Evolutionary conservation across 176 grass and related monocot genomes (phyloP).

Genomic region (Carex cristatella): DNA sequence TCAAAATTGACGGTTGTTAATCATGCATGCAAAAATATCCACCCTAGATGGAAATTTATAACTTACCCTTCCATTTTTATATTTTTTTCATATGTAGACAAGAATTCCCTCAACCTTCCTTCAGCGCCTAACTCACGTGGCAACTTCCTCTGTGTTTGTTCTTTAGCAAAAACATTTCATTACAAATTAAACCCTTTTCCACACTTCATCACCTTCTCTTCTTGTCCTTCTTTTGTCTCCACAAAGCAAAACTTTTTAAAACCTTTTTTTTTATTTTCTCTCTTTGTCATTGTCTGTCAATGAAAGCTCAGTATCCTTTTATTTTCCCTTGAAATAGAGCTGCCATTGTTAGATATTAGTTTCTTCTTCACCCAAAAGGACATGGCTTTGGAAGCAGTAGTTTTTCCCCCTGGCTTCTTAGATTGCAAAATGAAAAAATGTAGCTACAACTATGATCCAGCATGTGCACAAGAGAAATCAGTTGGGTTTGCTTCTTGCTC

Average conservation of each 20-base stretch:
- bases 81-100: neutral
- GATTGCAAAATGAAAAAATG: constrained; percentile 33
- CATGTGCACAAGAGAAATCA: constrained; percentile 6
- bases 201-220: constrained; percentile 1
- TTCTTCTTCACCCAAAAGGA: neutral
- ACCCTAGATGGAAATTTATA: too few species aligned
- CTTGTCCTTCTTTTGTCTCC: constrained; percentile 10
- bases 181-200: neutral
- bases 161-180: neutral
- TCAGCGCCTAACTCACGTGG: neutral
- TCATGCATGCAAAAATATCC: too few species aligned
- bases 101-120: neutral
- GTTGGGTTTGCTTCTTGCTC: constrained; percentile 26
- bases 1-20: too few species aligned
- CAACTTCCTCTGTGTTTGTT: neutral
- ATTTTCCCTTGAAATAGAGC: neutral
- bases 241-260: neutral
- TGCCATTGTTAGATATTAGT: neutral
- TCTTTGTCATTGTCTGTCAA: neutral
- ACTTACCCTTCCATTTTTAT: too few species aligned
- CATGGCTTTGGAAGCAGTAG: constrained; percentile 75
- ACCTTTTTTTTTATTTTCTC: neutral
- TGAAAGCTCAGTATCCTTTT: neutral
- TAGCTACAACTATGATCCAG: constrained; percentile 22
- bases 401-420: constrained; percentile 47